Evolutionary conservation across 2,329 filamentous ascomycete species (phyloP), one percentile per base, ranked within the genome.

Genomic region (Pseudocercospora macadamiae): DNA sequence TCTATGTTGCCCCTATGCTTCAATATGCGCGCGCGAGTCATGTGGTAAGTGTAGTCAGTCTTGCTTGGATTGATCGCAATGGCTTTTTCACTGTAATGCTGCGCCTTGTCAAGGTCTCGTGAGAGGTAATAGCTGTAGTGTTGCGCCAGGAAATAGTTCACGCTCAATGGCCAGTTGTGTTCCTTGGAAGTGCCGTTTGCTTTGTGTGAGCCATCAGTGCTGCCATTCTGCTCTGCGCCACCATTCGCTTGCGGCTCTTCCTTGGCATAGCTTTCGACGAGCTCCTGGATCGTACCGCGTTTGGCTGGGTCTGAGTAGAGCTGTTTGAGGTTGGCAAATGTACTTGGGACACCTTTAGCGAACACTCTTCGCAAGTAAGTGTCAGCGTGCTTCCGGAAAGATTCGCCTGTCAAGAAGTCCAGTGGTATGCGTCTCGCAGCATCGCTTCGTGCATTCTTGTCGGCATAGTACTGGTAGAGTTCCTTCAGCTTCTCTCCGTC

Each of bases 311-410:
- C 88, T 12, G 82, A 82, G 78, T 97, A 99, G 19, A 99, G 83
- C 66, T 96, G 87, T 79, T 99, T 99, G 61, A 99, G 83, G 75
- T 97, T 99, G 32, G 92, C 92, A 76, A 99, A 99, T 3, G 93
- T 93, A 2, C 95, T 99, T 1, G 95, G 93, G 3, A 97, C 90
- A 9, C 93, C 95, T 76, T 93, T 96, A 75, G 89, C 87, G 57
- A 99, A 82, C 89, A 96, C 96, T 26, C 88, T 82, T 51, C 87
- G 83, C 61, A 99, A 75, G 73, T 99, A 99, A 19, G 79, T 77
- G 72, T 92, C 88, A 6, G 89, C 93, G 21, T 90, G 88, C 67
- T 86, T 77, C 70, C 84, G 84, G 78, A 99, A 99, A 3, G 88
- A 86, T 42, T 96, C 87, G 3, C 91, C 91, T 65, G 88, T 82